These are phyloP conservation scores for Schwanniomyces vanrijiae DNA, from an alignment of 805 yeast species.

Conservation along the genomic window DNA sequence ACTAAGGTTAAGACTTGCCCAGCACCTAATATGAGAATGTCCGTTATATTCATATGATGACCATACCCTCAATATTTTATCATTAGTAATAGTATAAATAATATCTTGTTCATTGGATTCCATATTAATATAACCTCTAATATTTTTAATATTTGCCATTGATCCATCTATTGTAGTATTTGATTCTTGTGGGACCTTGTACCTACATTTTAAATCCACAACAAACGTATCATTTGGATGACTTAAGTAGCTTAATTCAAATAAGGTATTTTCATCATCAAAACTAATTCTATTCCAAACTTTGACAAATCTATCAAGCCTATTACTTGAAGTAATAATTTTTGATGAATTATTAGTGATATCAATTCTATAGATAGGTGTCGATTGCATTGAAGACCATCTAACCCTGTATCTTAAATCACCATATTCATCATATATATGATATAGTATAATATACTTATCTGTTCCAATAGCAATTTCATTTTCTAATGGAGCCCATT, in stretches of 20 bases:
- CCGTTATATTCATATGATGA: conserved; percentile 60
- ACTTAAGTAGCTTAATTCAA: conserved; percentile 67
- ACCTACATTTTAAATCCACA: conserved; percentile 59
- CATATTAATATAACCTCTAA: conserved; percentile 30
- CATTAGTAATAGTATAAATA: conserved; percentile 65
- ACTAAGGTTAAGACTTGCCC: conserved; percentile 48
- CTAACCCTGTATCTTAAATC: conserved; percentile 28
- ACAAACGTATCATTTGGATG: conserved; percentile 55
- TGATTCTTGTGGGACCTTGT: conserved; percentile 9
- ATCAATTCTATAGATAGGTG: conserved; percentile 55
- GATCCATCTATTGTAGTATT: conserved; percentile 10
- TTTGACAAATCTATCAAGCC: conserved; percentile 66
- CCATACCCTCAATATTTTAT: conserved; percentile 65
- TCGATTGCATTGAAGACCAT: conserved; percentile 58
- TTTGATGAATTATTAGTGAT: conserved; percentile 69
- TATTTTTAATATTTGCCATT: conserved; percentile 36
- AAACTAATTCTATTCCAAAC: conserved; percentile 76
- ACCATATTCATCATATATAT: conserved; percentile 48
- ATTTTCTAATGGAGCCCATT: conserved; percentile 52
- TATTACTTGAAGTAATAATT: conserved; percentile 60
- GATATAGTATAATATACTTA: conserved; percentile 52
- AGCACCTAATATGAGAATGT: conserved; percentile 54
- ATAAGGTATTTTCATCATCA: conserved; percentile 55
- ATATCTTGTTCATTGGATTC: conserved; percentile 32
- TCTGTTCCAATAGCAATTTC: conserved; percentile 66